Evolutionary conservation across 169 alveolate species (phyloP), one percentile per base, ranked within the genome.

Genomic region (Babesia caballi): DNA sequence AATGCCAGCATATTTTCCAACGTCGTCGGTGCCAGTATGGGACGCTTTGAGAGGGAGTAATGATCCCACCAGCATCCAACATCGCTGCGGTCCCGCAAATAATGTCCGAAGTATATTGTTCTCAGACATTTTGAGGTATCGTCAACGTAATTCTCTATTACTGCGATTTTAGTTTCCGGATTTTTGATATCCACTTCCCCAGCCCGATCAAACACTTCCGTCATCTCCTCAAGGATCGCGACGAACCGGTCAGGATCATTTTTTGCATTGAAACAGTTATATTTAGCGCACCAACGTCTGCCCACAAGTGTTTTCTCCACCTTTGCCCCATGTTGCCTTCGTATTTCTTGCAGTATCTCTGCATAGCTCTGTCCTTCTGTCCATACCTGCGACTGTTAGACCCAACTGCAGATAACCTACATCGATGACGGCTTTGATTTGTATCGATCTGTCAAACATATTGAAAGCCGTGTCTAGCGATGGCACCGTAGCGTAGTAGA

Each of bases 11-110:
- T 95, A 71, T 92, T 94, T 60, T 96, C 99, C 47, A 98, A 88
- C 15, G 99, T 91, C 0, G 99, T 97, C 4, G 99, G 99, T n/a
- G 99, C 99, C 28, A 97, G 84, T 58, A 96, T 94, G 6, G 98
- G 98, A 38, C 99, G 85, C 17, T 82, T 82, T 28, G 94, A 90
- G 51, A 97, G 90, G 46, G 91, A 90, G 72, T 93, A 96, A 53
- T 91, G 83, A 42, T 89, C 67, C 96, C 96, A 93, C 94, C 95
- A 92, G 35, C 21, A 33, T 7, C 59, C 75, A 28, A 59, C 33
- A 42, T 80, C 77, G 42, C 33, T 21, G 15, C 78, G 54, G 49
- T 69, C 83, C 3, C 57, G 52, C 19, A 80, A 25, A 35, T 36
- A 38, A 15, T 63, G 59, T 23, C 88, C 88, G 28, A 80, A 59